Conservation (phyloP, 1,284 basidiomycete genomes). For the Ceratobasidium sp. region DNA sequence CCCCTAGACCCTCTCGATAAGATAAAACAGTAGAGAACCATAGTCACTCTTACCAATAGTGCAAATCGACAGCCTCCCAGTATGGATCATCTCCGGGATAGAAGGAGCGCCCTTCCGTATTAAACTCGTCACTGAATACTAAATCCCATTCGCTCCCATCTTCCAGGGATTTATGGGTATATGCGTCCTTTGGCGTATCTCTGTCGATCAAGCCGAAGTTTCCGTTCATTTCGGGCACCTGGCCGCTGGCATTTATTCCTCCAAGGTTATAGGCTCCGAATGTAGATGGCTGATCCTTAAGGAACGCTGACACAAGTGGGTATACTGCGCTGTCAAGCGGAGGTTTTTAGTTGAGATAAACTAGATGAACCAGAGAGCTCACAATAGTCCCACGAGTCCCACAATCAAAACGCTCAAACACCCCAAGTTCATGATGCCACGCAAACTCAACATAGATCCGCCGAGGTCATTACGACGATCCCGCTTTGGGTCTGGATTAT, state of each 20-base stretch:
- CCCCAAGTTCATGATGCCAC: constrained; percentile 79
- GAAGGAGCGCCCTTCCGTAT: constrained; percentile 57
- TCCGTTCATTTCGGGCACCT: constrained; percentile 69
- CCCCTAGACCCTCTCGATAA: no score
- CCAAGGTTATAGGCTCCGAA: constrained; percentile 55
- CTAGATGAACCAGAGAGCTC: constrained; percentile 46
- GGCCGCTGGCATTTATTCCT: constrained; percentile 56
- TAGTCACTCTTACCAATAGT: constrained; percentile 53
- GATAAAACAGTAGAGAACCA: no score
- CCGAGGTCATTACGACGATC: constrained; percentile 70
- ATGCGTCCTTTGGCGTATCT: constrained; percentile 64
- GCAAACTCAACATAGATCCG: constrained; percentile 70
- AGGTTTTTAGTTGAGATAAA: not conserved
- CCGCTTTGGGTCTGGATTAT: constrained; percentile 62
- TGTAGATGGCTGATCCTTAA: constrained; percentile 38
- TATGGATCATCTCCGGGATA: constrained; percentile 59
- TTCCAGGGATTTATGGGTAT: constrained; percentile 50
- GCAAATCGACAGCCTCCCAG: constrained; percentile 56
- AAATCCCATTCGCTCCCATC: constrained; percentile 52
- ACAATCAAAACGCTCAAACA: constrained; percentile 70
- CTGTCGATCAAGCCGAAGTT: constrained; percentile 77
- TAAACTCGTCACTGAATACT: constrained; percentile 59
- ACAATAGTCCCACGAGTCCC: constrained; percentile 79
- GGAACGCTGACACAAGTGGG: constrained; percentile 54
- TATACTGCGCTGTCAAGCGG: constrained; percentile 53